Base-by-base conservation (phyloP, 1,284 basidiomycete genomes). In the Fomes fomentarius region DNA sequence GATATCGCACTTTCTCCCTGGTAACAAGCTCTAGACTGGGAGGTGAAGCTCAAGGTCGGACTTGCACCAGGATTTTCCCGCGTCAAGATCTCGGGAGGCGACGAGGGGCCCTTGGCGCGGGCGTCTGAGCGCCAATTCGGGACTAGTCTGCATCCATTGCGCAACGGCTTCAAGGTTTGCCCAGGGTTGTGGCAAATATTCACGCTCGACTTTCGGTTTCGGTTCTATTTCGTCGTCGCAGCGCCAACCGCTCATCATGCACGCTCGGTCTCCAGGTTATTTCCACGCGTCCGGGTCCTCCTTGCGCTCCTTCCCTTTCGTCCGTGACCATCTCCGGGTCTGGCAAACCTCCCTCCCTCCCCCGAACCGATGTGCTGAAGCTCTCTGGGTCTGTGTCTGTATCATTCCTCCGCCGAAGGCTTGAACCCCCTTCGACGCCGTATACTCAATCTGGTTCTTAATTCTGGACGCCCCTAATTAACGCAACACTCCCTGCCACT, bases 351-450 rank as follows among this genome's bases (percentile, higher is more conserved):
- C 64, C 64, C 65, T 63, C 64, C 54, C 54, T 52, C 59, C 60
- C 62, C 56, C 54, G 58, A 58, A 57, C 56, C 58, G 54, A 68
- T 68, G 66, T 64, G 63, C 61, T 68, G 63, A 66, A 63, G 61
- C 66, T 64, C 60, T 61, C 62, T 61, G 58, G 61, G 54, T 58
- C 60, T 61, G 53, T 56, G 55, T 67, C n/a, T 30, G 63, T 65
- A 67, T 62, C 62, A 67, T 64, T 63, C 58, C 61, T 64, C 55
- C 63, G 60, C 57, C 61, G 57, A 52, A 64, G 63, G 62, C 52
- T 39, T 64, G 53, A 50, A 56, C 61, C 59, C 47, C 66, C 63
- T 65, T 66, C 63, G 58, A 65, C 63, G 64, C 54, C 61, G 56
- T 61, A 60, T 65, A 61, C 63, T 58, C 60, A 56, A 61, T 66